A percentile compares a stretch with the other conserved stretches of the same genome.
These are phyloP conservation scores for Tricladium varicosporioides DNA, from an alignment of 2,329 filamentous ascomycete genomes.

Conservation along the genomic window DNA sequence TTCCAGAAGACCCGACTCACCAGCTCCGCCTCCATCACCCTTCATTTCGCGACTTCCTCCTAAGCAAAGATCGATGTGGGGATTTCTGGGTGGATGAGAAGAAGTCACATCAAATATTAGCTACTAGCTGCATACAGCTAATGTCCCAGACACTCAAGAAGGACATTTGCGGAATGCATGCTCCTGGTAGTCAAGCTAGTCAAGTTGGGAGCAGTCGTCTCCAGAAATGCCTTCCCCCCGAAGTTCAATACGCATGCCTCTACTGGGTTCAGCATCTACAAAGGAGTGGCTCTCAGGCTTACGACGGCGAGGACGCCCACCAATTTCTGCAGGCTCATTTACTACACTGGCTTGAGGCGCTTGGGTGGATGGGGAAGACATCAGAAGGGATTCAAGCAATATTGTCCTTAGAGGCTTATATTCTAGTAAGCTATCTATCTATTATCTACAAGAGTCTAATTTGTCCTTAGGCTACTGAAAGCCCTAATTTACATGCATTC, in stretches of 20 bases:
- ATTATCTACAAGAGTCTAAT: no score
- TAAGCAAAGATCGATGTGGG: no score
- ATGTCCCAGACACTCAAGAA: slow-evolving; percentile 27
- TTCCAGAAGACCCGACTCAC: slow-evolving; percentile 22
- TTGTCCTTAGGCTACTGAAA: no score
- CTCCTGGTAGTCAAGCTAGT: slow-evolving; percentile 15
- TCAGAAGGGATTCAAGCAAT: no score
- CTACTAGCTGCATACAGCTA: slow-evolving; percentile 30
- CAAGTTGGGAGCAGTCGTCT: slow-evolving; percentile 19
- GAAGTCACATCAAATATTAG: slow-evolving; percentile 30
- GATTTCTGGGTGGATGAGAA: slow-evolving; percentile 1
- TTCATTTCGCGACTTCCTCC: no score
- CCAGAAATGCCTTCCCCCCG: slow-evolving; percentile 29
- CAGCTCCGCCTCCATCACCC: not conserved
- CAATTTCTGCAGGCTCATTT: no score
- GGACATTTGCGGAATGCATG: slow-evolving; percentile 24
- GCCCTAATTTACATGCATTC: no score
- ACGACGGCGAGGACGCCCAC: not conserved
- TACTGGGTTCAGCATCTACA: slow-evolving; percentile 40
- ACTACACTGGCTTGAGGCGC: no score
- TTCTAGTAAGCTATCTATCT: no score
- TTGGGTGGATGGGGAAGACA: no score
- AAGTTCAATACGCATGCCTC: slow-evolving; percentile 40
- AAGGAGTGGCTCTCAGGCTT: slow-evolving; percentile 28
- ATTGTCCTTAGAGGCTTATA: no score